These are phyloP conservation scores for Xylaria sp. DNA, from an alignment of 2,329 filamentous ascomycete species.

Conservation along the genomic window DNA sequence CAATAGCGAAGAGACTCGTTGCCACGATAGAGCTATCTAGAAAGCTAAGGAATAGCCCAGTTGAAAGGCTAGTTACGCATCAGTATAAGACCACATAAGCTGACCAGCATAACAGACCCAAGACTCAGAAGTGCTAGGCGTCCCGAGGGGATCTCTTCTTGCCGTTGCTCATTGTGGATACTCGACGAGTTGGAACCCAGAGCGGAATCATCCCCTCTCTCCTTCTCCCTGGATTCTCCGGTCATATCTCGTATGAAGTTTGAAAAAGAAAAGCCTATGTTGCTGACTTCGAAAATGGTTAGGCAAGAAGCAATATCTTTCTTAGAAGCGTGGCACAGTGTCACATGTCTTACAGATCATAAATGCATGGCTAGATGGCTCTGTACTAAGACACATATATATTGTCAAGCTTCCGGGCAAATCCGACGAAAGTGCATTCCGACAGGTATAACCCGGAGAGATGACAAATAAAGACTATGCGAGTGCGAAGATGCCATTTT, in stretches of 20 bases:
- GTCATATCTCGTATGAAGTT: slow-evolving; percentile 19
- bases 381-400: slow-evolving; percentile 24
- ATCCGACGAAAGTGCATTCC: slow-evolving; percentile 1
- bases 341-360: slow-evolving; percentile 21
- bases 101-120: slow-evolving; percentile 36
- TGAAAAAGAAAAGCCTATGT: not conserved
- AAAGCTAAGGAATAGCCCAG: slow-evolving; percentile 68
- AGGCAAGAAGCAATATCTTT: slow-evolving; percentile 17
- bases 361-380: slow-evolving; percentile 12
- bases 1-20: slow-evolving; percentile 67
- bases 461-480: not conserved
- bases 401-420: slow-evolving; percentile 5
- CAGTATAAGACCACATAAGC: slow-evolving; percentile 19
- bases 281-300: slow-evolving; percentile 3
- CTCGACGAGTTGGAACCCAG: slow-evolving; percentile 23
- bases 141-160: slow-evolving; percentile 37
- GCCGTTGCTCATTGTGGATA: slow-evolving; percentile 17
- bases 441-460: not conserved
- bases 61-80: slow-evolving; percentile 54
- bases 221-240: slow-evolving; percentile 16
- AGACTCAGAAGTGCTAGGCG: slow-evolving; percentile 42
- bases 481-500: slow-evolving; percentile 18
- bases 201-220: slow-evolving; percentile 9
- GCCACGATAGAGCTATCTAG: slow-evolving; percentile 71
- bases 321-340: slow-evolving; percentile 20